Conservation (phyloP, 768 basidiomycete genomes). For the Coprinopsis marcescibilis region DNA sequence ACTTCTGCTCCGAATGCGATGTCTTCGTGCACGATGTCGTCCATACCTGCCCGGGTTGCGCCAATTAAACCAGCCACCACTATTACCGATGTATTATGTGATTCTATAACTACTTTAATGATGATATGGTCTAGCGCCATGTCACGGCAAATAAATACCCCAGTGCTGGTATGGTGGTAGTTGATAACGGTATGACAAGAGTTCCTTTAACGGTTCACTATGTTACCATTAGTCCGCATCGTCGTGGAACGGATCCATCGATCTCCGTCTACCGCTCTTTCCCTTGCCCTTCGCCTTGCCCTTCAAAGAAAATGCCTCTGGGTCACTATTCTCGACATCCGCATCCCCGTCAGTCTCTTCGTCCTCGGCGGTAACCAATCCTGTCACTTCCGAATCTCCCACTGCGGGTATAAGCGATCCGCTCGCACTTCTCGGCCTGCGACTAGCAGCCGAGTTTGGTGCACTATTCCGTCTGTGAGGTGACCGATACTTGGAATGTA, state of each 20-base stretch:
- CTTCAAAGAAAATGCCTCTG: neutral
- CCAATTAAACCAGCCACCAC: conserved; percentile 36
- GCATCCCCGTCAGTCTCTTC: conserved; percentile 8
- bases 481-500: conserved; percentile 29
- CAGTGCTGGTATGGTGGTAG: no score
- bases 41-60: conserved; percentile 90
- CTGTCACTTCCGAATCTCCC: conserved; percentile 9
- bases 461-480: conserved; percentile 13
- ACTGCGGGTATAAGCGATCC: conserved; percentile 1
- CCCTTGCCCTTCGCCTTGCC: conserved; percentile 13
- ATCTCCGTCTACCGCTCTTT: conserved; percentile 13
- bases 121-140: no score
- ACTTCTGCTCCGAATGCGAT: conserved; percentile 96
- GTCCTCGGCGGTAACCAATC: conserved; percentile 5
- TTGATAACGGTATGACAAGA: no score
- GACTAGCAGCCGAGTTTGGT: neutral
- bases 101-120: no score
- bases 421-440: conserved; percentile 3
- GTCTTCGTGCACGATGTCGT: conserved; percentile 93
- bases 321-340: conserved; percentile 3
- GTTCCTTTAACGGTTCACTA: no score
- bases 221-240: conserved; percentile 11
- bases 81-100: no score
- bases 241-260: conserved; percentile 26
- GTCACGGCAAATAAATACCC: no score